Conservation (phyloP, 2,329 filamentous ascomycete species). For the Talaromyces pinophilus region DNA sequence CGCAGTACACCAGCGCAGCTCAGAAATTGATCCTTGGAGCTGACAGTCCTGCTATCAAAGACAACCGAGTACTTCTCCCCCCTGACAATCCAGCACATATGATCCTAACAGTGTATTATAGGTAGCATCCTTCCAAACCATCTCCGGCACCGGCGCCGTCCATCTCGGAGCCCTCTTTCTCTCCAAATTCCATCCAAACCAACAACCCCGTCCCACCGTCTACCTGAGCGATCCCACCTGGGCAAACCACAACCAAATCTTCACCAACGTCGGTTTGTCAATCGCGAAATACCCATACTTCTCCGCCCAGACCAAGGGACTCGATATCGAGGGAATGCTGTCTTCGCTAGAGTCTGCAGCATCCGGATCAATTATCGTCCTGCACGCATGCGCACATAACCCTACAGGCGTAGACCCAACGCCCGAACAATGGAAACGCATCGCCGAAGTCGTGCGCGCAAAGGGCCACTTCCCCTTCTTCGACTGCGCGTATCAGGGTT, state of each 20-base stretch:
- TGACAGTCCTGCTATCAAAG: slow-evolving; percentile 76
- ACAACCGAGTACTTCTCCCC: slow-evolving; percentile 66
- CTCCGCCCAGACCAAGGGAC: slow-evolving; percentile 79
- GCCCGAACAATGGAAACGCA: slow-evolving; percentile 88
- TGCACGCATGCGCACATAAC: slow-evolving; percentile 97
- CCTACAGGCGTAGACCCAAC: slow-evolving; percentile 96
- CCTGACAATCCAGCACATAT: neutral
- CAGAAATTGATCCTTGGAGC: slow-evolving; percentile 84
- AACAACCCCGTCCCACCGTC: slow-evolving; percentile 65
- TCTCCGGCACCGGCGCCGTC: slow-evolving; percentile 94
- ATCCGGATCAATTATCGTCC: slow-evolving; percentile 78
- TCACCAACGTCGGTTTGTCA: slow-evolving; percentile 79
- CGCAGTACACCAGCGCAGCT: slow-evolving; percentile 82
- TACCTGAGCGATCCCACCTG: slow-evolving; percentile 96
- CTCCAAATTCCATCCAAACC: slow-evolving; percentile 76
- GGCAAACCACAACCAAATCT: slow-evolving; percentile 99
- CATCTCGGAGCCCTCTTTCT: slow-evolving; percentile 95
- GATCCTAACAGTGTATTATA: slow-evolving; percentile 29
- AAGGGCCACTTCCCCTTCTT: slow-evolving; percentile 97
- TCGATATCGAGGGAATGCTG: slow-evolving; percentile 91
- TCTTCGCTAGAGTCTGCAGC: slow-evolving; percentile 68
- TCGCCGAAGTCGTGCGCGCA: slow-evolving; percentile 72
- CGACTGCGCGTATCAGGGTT: slow-evolving; percentile 96
- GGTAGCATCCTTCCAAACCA: slow-evolving; percentile 81
- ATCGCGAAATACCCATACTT: slow-evolving; percentile 93